phyloP scores from a whole-genome alignment of 2,329 filamentous ascomycete genomes.

The Fonsecaea multimorphosa region DNA sequence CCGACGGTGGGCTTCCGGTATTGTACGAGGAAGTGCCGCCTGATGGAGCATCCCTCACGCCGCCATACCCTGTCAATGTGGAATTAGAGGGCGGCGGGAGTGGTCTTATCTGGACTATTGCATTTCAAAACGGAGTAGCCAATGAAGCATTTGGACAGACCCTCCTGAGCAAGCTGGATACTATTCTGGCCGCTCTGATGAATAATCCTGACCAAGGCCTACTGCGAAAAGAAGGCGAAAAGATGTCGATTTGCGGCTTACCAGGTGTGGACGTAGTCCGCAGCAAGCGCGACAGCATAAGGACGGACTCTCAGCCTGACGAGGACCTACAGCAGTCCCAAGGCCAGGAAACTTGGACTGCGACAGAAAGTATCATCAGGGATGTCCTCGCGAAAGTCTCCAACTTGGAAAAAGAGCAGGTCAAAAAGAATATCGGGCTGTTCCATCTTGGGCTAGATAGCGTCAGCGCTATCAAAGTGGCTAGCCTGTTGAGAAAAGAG shows the following conservation, averaged over 20 bases:
- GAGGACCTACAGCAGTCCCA: neutral
- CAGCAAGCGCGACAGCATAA: no score
- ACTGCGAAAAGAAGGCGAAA: slow-evolving; percentile 45
- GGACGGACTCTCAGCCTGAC: neutral
- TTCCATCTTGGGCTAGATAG: slow-evolving; percentile 90
- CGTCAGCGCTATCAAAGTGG: slow-evolving; percentile 86
- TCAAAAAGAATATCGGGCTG: slow-evolving; percentile 68
- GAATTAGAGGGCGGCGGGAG: slow-evolving; percentile 72
- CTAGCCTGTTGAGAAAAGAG: slow-evolving; percentile 69
- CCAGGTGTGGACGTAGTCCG: slow-evolving; percentile 11
- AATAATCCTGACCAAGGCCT: slow-evolving; percentile 56
- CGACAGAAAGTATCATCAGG: slow-evolving; percentile 50
- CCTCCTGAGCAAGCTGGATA: slow-evolving; percentile 67
- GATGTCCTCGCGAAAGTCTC: slow-evolving; percentile 63
- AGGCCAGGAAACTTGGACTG: slow-evolving; percentile 40
- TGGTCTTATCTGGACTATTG: slow-evolving; percentile 71
- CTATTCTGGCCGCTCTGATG: slow-evolving; percentile 64
- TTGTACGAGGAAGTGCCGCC: slow-evolving; percentile 65
- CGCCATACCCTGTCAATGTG: slow-evolving; percentile 82
- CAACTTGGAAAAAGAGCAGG: slow-evolving; percentile 61
- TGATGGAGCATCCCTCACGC: slow-evolving; percentile 64
- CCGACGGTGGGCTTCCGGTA: slow-evolving; percentile 29
- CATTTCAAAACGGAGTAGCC: slow-evolving; percentile 67
- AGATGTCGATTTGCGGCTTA: slow-evolving; percentile 68
- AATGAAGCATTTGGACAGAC: slow-evolving; percentile 53